Conservation (phyloP, 176 grass and related monocot species). For the Dendrocalamus sinicus region DNA sequence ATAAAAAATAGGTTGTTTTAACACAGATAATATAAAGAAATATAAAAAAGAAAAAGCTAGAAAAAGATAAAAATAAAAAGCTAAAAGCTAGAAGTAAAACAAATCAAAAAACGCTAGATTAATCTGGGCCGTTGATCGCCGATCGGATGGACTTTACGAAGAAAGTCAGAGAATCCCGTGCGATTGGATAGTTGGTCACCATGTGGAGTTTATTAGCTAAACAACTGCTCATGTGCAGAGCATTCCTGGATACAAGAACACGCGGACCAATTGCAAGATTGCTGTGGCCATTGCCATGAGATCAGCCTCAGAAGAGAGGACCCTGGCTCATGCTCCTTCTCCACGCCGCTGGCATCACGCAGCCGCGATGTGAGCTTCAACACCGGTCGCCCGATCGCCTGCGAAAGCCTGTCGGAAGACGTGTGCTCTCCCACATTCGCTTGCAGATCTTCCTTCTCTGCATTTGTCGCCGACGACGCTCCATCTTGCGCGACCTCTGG, state of each 20-base stretch:
- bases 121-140: no score
- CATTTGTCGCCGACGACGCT: conserved; percentile 25
- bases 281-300: conserved; percentile 45
- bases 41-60: no score
- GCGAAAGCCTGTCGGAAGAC: conserved; percentile 47
- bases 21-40: no score
- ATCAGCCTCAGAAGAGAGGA: conserved; percentile 40
- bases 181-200: neutral
- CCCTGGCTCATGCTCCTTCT: conserved; percentile 64
- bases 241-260: conserved; percentile 85
- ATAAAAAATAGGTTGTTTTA: no score
- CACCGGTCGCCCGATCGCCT: conserved; percentile 43
- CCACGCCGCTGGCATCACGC: conserved; percentile 37
- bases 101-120: no score
- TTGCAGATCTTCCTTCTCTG: conserved; percentile 71
- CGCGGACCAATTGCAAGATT: conserved; percentile 49
- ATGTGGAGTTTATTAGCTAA: conserved; percentile 37
- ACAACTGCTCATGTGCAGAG: conserved; percentile 45
- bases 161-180: no score
- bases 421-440: conserved; percentile 54
- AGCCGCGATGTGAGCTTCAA: conserved; percentile 87
- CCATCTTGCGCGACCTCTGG: conserved; percentile 31
- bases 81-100: no score
- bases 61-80: no score
- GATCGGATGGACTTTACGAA: no score